Evolutionary conservation across 1,284 basidiomycete species (phyloP).

Genomic region (Apiotrichum akiyoshidainum): DNA sequence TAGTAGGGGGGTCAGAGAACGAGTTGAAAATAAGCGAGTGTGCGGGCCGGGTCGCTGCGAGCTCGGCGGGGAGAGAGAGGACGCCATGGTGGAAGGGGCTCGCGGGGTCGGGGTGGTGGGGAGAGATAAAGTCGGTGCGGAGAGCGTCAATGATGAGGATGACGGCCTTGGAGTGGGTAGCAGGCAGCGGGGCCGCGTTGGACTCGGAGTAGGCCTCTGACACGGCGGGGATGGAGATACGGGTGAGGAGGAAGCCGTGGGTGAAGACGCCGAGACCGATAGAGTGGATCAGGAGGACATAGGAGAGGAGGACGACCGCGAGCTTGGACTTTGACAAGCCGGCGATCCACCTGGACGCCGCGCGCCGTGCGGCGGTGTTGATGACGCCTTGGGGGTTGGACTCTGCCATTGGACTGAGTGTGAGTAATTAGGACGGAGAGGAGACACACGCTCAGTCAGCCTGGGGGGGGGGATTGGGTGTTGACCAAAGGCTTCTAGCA

Average conservation of each 20-base stretch:
- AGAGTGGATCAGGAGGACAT: constrained; percentile 56
- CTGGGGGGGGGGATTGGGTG: too few species aligned
- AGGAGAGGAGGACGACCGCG: constrained; percentile 57
- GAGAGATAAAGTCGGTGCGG: constrained; percentile 89
- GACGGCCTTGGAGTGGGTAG: constrained; percentile 74
- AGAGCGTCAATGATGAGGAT: constrained; percentile 88
- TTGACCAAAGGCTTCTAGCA: too few species aligned
- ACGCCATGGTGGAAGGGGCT: constrained; percentile 78
- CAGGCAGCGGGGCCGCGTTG: constrained; percentile 51
- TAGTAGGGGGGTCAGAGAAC: constrained; percentile 90
- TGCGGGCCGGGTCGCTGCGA: constrained; percentile 62
- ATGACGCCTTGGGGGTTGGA: constrained; percentile 7
- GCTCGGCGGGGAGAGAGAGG: constrained; percentile 70
- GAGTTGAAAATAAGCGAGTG: constrained; percentile 84
- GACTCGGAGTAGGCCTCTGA: constrained; percentile 51
- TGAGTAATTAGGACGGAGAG: background rate
- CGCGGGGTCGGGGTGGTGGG: constrained; percentile 57
- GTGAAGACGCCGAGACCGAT: constrained; percentile 66
- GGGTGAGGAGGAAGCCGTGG: constrained; percentile 79
- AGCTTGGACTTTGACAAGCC: constrained; percentile 35
- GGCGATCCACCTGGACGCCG: constrained; percentile 27
- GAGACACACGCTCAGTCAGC: too few species aligned
- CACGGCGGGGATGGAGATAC: constrained; percentile 68
- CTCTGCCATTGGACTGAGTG: constrained; percentile 3
- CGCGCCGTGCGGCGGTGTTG: constrained; percentile 14